A percentile compares a stretch with the other conserved stretches of the same genome.
phyloP scores from a whole-genome alignment of 345 rosid species.

The Eucalyptus dawsonii region DNA sequence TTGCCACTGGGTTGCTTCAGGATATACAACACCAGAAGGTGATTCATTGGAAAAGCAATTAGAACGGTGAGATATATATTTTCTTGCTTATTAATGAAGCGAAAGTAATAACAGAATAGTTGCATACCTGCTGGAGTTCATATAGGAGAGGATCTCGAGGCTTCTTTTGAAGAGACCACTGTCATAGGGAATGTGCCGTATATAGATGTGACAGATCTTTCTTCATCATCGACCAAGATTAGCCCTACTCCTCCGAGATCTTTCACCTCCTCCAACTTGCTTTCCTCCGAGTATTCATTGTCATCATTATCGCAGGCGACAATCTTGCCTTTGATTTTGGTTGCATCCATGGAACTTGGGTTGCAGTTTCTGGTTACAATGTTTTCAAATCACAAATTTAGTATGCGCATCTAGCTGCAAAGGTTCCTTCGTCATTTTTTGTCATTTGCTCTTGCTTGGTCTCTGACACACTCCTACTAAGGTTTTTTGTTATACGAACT shows the following conservation, averaged over 20 bases:
- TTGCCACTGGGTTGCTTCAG: conserved; percentile 59
- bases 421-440: background rate
- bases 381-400: background rate
- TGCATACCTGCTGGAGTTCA: conserved; percentile 59
- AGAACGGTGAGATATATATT: background rate
- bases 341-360: conserved; percentile 23
- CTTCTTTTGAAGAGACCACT: conserved; percentile 40
- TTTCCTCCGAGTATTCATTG: background rate
- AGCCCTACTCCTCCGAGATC: conserved; percentile 47
- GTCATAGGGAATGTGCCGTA: conserved; percentile 38
- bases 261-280: conserved; percentile 23
- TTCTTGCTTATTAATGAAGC: background rate
- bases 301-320: conserved; percentile 44
- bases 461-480: background rate
- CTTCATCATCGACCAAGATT: conserved; percentile 29
- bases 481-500: background rate
- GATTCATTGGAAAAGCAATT: background rate
- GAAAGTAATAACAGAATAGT: background rate
- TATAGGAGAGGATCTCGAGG: conserved; percentile 30
- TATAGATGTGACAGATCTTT: conserved; percentile 25
- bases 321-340: conserved; percentile 45
- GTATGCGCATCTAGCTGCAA: background rate
- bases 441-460: background rate
- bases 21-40: background rate
- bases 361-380: conserved; percentile 34